Evolutionary conservation across 116 monocot species (phyloP), one percentile per base, ranked within the genome.

Genomic region (Iris pallida): DNA sequence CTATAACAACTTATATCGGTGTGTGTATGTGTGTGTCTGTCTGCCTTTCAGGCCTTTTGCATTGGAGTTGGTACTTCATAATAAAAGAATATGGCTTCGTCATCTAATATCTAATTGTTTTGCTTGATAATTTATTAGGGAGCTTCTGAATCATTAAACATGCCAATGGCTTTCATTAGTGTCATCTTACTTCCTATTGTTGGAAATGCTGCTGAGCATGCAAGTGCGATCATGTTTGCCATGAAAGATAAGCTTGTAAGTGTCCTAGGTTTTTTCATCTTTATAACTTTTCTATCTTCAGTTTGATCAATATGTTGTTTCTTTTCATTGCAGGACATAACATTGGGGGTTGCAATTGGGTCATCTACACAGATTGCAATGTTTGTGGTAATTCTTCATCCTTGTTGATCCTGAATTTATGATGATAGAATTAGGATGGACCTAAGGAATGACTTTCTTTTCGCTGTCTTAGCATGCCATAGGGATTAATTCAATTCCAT

Each of bases 261-360:
- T 61, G 10, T n/a, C 52, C 44, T 12, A 54, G 11, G 19, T 1
- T 42, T 8, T 4, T 62, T 62, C 6, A 16, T 62, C 1, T 42
- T 16, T n/a, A 42, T 15, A 1, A 7, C 5, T 1, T 48, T 48
- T 48, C 7, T 6, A 45, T 44, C 6, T 63, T 15, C 7, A 7
- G 2, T 45, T 43, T 45, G 13, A n/a, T 19, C 20, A 3, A 6
- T 20, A n/a, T 44, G 6, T 63, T 72, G 49, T 30, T 30, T n/a
- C 53, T 47, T 15, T 64, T 47, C 18, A 42, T 17, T 66, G 52
- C 42, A 75, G 67, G 75, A 68, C 42, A 63, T 66, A 14, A 43
- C 75, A 59, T 67, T 68, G 51, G 67, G 60, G 16, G 74, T 74
- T 74, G 74, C 74, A 57, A 74, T 66, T 66, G 74, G 75, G 59